Conservation (phyloP, 2,329 filamentous ascomycete species). For the Phoma sp. region DNA sequence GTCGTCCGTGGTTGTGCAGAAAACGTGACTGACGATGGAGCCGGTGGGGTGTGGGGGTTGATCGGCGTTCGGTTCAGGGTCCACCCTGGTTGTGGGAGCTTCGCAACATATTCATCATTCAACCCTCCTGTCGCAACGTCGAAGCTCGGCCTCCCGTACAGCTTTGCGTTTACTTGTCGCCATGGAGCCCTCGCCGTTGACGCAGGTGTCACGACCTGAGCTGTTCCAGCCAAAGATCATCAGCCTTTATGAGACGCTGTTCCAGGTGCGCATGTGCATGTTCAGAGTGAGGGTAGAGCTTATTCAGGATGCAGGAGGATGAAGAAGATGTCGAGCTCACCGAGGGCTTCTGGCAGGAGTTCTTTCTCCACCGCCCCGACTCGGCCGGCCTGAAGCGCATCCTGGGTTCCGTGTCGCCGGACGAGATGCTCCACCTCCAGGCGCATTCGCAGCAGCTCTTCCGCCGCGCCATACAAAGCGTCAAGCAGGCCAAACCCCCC, state of each 20-base stretch:
- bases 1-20: too few species aligned
- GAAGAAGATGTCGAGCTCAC: constrained; percentile 73
- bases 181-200: constrained; percentile 93
- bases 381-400: constrained; percentile 70
- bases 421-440: constrained; percentile 79
- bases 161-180: background rate
- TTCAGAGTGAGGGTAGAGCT: constrained; percentile 18
- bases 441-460: constrained; percentile 81
- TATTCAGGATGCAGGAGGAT: constrained; percentile 50
- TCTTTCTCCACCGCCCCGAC: constrained; percentile 90
- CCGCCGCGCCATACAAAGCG: constrained; percentile 70
- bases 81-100: constrained; percentile 12
- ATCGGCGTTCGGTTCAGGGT: constrained; percentile 14
- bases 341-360: constrained; percentile 94
- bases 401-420: constrained; percentile 73
- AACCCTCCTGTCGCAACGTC: constrained; percentile 12
- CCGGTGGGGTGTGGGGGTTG: constrained; percentile 15
- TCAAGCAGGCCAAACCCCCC: constrained; percentile 67
- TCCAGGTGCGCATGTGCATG: constrained; percentile 59
- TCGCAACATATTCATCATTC: constrained; percentile 13
- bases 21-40: constrained; percentile 12
- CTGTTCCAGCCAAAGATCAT: constrained; percentile 95
- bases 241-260: constrained; percentile 83
- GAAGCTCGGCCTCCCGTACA: background rate
- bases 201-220: constrained; percentile 88